Evolutionary conservation across 352 stramenopile species (phyloP).

Genomic region (Phytopythium montanum): DNA sequence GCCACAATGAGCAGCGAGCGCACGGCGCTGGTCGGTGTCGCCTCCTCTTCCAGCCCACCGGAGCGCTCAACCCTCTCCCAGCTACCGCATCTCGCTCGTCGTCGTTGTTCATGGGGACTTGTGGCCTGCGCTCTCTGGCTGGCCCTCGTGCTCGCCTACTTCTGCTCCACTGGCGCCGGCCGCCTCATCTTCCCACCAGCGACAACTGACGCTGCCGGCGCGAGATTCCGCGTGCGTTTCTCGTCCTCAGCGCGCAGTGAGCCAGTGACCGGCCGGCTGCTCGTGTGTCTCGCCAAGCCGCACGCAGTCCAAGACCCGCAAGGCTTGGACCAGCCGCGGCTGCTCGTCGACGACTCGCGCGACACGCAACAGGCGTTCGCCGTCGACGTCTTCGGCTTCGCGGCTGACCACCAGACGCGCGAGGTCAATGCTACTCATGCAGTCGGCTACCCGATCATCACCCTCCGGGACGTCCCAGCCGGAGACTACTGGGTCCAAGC

Average conservation of each 20-base stretch:
- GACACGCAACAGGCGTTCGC: constrained; percentile 60
- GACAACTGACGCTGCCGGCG: neutral
- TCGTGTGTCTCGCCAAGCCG: constrained; percentile 54
- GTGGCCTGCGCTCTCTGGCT: constrained; percentile 15
- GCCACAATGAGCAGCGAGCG: constrained; percentile 3
- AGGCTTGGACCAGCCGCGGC: constrained; percentile 47
- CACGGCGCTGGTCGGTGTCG: constrained; percentile 3
- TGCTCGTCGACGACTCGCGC: constrained; percentile 41
- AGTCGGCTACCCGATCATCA: constrained; percentile 42
- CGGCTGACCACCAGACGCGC: constrained; percentile 26
- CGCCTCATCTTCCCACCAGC: neutral
- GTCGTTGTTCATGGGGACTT: constrained; percentile 15
- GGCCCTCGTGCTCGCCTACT: constrained; percentile 10
- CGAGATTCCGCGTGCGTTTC: constrained; percentile 41
- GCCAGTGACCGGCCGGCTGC: constrained; percentile 49
- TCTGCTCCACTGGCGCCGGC: constrained; percentile 10
- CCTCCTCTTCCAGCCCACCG: constrained; percentile 10
- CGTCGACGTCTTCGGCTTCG: constrained; percentile 55
- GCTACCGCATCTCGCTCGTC: constrained; percentile 4
- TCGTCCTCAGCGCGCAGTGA: constrained; percentile 19
- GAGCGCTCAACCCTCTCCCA: neutral
- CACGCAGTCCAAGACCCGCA: constrained; percentile 38
- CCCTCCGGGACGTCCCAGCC: constrained; percentile 33
- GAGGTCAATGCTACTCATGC: constrained; percentile 40
- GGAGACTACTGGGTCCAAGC: constrained; percentile 66